Percentiles rank a stretch among this genome's conserved stretches.
Evolutionary conservation across 495 filamentous ascomycete species (phyloP).

Genomic region (Tuber brumale): DNA sequence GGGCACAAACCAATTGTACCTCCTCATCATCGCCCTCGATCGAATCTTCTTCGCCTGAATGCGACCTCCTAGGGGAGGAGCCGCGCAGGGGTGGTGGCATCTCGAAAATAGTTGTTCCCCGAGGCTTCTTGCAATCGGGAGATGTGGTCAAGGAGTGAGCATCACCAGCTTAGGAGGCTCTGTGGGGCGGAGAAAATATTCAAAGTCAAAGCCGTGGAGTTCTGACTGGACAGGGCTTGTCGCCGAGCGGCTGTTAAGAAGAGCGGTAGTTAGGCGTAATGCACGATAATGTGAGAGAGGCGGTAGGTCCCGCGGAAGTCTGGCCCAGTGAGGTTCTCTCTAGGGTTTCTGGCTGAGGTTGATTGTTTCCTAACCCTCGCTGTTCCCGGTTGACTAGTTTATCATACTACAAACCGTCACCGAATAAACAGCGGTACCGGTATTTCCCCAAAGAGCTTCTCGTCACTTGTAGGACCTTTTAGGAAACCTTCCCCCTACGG

Average conservation of each 20-base stretch:
- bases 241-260: not conserved
- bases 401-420: not conserved
- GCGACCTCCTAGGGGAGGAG: not conserved
- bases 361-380: not conserved
- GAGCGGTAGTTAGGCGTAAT: not conserved
- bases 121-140: not conserved
- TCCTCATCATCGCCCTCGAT: not conserved
- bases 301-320: not conserved
- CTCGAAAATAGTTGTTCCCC: not conserved
- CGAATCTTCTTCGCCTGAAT: not conserved
- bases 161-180: constrained; percentile 1
- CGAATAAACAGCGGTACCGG: not conserved
- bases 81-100: not conserved
- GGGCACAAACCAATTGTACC: constrained; percentile 4
- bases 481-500: not conserved
- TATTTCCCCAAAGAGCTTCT: not conserved
- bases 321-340: not conserved
- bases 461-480: not conserved
- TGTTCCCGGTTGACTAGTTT: not conserved
- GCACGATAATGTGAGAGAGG: not conserved
- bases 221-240: not conserved
- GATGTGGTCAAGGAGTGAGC: not conserved
- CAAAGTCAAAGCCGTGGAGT: not conserved
- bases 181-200: not conserved
- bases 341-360: not conserved